Percentiles rank a stretch among this genome's conserved stretches.
Conservation (phyloP, 208 protist genomes). For the Wallacemonas sp. region DNA sequence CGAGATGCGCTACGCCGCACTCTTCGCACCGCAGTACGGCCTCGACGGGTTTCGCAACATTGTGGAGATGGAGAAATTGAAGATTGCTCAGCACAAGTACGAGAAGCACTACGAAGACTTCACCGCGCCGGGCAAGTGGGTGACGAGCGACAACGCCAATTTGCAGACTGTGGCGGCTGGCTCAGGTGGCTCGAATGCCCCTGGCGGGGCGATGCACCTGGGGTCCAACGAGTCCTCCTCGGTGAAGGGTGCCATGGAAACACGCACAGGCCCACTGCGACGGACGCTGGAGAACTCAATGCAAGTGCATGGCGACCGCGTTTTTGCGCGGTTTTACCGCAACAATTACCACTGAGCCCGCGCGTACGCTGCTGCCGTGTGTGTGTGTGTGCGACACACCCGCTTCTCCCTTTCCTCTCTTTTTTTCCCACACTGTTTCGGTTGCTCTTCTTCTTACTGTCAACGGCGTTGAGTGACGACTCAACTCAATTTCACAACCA, state of each 20-base stretch:
- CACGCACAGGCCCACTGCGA: conserved; percentile 58
- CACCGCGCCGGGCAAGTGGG: conserved; percentile 71
- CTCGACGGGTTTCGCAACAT: conserved; percentile 74
- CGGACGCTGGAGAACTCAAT: conserved; percentile 56
- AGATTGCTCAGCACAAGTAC: conserved; percentile 86
- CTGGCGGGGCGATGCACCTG: conserved; percentile 66
- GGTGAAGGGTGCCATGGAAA: conserved; percentile 63
- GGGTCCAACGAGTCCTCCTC: conserved; percentile 45
- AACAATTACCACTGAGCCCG: conserved; percentile 68
- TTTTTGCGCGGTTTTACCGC: conserved; percentile 83
- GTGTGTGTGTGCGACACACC: not conserved
- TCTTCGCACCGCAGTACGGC: conserved; percentile 61
- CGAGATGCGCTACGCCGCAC: conserved; percentile 83
- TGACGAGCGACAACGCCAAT: conserved; percentile 77
- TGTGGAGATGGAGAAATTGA: conserved; percentile 86
- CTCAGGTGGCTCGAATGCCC: conserved; percentile 58
- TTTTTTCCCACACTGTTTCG: no score
- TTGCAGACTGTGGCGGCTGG: conserved; percentile 74
- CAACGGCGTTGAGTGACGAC: no score
- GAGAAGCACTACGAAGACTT: conserved; percentile 90
- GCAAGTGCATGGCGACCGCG: conserved; percentile 75
- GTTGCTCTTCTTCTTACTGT: no score
- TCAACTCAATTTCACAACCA: no score
- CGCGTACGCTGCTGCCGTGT: no score
- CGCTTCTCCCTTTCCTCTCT: no score